These are phyloP conservation scores for Alternaria gaisen DNA, from an alignment of 2,329 filamentous ascomycete species.

Conservation along the genomic window DNA sequence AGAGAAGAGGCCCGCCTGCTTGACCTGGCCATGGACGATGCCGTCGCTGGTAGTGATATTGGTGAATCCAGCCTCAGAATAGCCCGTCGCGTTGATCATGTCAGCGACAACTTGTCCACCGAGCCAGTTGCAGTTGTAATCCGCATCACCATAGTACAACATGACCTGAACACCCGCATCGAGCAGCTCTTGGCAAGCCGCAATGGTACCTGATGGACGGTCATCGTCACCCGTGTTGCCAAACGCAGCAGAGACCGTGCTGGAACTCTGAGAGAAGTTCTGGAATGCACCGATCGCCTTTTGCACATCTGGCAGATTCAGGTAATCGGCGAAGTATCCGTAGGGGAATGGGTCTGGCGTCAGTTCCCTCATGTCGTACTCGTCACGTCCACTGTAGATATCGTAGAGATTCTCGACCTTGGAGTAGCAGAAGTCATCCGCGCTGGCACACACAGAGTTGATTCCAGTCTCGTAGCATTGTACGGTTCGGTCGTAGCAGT, in stretches of 20 bases:
- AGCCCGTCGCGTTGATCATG: slow-evolving; percentile 54
- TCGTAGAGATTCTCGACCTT: slow-evolving; percentile 65
- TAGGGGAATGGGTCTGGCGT: slow-evolving; percentile 67
- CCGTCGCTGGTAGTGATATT: slow-evolving; percentile 56
- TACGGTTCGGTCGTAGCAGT: slow-evolving; percentile 66
- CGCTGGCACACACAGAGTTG: slow-evolving; percentile 61
- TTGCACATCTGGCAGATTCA: slow-evolving; percentile 65
- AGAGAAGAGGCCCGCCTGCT: slow-evolving; percentile 61
- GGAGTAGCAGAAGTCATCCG: slow-evolving; percentile 65
- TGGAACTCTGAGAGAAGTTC: slow-evolving; percentile 64
- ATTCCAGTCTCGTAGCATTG: slow-evolving; percentile 63
- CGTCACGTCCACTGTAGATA: slow-evolving; percentile 62
- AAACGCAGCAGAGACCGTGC: slow-evolving; percentile 57
- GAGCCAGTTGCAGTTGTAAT: slow-evolving; percentile 60
- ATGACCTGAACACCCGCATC: slow-evolving; percentile 54
- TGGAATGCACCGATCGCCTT: slow-evolving; percentile 67
- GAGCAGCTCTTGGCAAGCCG: slow-evolving; percentile 52
- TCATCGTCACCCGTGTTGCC: slow-evolving; percentile 60
- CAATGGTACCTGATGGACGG: slow-evolving; percentile 55
- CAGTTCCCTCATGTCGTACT: slow-evolving; percentile 68
- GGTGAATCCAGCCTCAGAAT: slow-evolving; percentile 56
- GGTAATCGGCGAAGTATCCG: slow-evolving; percentile 63
- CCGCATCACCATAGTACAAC: slow-evolving; percentile 59
- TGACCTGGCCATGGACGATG: slow-evolving; percentile 63
- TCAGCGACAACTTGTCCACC: slow-evolving; percentile 55